phyloP scores from a whole-genome alignment of 768 basidiomycete species.

The Boletus subparvulus region DNA sequence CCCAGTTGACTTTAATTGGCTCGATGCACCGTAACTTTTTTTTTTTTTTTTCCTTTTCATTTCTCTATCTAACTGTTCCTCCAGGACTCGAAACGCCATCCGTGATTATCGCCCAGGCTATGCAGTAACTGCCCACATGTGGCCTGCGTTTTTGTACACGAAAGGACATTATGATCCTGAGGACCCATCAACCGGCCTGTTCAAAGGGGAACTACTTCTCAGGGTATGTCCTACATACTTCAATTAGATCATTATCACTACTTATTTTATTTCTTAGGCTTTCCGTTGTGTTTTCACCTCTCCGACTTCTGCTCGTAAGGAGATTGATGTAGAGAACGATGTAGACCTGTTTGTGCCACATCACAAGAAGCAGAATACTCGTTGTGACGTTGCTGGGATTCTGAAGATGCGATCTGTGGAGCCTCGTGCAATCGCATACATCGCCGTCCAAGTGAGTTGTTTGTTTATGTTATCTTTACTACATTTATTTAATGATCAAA shows the following conservation, averaged over 20 bases:
- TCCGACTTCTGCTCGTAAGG: slow-evolving; percentile 12
- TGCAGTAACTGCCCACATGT: not conserved
- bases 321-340: not conserved
- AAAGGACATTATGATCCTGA: not conserved
- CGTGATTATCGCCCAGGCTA: not conserved
- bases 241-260: not conserved
- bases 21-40: not conserved
- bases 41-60: not conserved
- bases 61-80: not conserved
- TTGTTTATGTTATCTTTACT: not conserved
- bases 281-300: slow-evolving; percentile 19
- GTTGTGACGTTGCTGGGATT: slow-evolving; percentile 5
- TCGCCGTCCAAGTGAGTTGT: slow-evolving; percentile 22
- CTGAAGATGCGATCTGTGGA: slow-evolving; percentile 12
- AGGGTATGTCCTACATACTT: not conserved
- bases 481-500: too few relatives aligned
- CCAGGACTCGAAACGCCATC: not conserved
- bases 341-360: too few relatives aligned
- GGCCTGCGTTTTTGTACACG: slow-evolving; percentile 3
- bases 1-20: slow-evolving; percentile 13
- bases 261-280: slow-evolving; percentile 3
- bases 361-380: not conserved
- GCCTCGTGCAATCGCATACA: slow-evolving; percentile 23
- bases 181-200: not conserved
- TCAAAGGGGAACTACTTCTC: not conserved